Conservation (phyloP, 2,329 filamentous ascomycete species). For the Aspergillus eucalypticola region DNA sequence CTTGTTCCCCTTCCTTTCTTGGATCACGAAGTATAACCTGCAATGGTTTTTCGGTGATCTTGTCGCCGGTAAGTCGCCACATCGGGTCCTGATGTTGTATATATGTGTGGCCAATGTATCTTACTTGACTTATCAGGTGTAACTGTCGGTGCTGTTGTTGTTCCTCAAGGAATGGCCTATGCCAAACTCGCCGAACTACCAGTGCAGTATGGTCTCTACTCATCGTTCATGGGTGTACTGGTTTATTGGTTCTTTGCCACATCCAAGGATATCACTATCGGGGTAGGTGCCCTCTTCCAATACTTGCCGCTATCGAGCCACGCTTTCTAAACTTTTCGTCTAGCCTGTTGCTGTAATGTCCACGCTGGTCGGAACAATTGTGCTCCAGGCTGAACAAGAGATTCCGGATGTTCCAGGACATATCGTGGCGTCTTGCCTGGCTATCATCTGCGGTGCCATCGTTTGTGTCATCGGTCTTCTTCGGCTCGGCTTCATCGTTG, state of each 20-base stretch:
- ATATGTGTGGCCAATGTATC: background rate
- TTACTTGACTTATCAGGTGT: slow-evolving; percentile 50
- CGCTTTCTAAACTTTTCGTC: slow-evolving; percentile 7
- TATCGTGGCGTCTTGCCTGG: slow-evolving; percentile 74
- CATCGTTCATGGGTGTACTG: slow-evolving; percentile 92
- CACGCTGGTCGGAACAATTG: slow-evolving; percentile 80
- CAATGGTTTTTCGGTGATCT: slow-evolving; percentile 89
- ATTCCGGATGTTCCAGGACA: slow-evolving; percentile 59
- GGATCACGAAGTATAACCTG: slow-evolving; percentile 85
- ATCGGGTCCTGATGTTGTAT: background rate
- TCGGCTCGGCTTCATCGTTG: slow-evolving; percentile 84
- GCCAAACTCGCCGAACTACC: slow-evolving; percentile 78
- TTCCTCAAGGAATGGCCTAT: slow-evolving; percentile 98
- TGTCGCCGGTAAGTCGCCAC: slow-evolving; percentile 67
- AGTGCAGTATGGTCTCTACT: slow-evolving; percentile 84
- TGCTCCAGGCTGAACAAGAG: slow-evolving; percentile 61
- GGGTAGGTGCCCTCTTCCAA: slow-evolving; percentile 56
- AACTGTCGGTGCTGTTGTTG: slow-evolving; percentile 75
- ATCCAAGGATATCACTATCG: slow-evolving; percentile 97
- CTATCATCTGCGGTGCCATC: slow-evolving; percentile 74
- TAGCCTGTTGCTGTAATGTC: slow-evolving; percentile 95
- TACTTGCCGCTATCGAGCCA: background rate
- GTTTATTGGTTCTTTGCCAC: slow-evolving; percentile 98
- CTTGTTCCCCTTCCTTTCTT: slow-evolving; percentile 85
- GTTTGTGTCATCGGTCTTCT: slow-evolving; percentile 76